Evolutionary conservation across 768 basidiomycete genomes (phyloP).

Genomic region (Pulveroboletus ravenelii): DNA sequence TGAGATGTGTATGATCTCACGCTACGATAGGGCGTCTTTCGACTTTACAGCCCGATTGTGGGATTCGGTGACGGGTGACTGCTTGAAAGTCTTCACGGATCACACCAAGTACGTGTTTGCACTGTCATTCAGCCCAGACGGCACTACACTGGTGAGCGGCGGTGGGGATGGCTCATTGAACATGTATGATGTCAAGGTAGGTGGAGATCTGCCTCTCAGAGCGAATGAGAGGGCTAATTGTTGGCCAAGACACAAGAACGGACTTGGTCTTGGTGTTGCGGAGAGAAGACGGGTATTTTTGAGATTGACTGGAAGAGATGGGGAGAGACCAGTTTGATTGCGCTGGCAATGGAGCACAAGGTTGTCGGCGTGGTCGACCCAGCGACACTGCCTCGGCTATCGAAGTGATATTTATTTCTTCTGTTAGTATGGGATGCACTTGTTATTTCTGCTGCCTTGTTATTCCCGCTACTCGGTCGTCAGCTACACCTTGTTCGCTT

Average conservation of each 20-base stretch:
- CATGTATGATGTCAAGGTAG: slow-evolving; percentile 65
- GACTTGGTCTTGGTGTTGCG: slow-evolving; percentile 62
- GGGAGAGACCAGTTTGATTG: slow-evolving; percentile 53
- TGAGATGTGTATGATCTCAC: slow-evolving; percentile 1
- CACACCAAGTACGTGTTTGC: slow-evolving; percentile 72
- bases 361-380: slow-evolving; percentile 67
- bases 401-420: slow-evolving; percentile 10
- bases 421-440: neutral
- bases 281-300: slow-evolving; percentile 62
- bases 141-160: slow-evolving; percentile 68
- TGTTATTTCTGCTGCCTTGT: too few species aligned
- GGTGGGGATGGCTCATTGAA: slow-evolving; percentile 74
- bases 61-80: slow-evolving; percentile 76
- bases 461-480: too few species aligned
- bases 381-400: slow-evolving; percentile 29
- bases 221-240: slow-evolving; percentile 4
- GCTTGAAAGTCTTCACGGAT: slow-evolving; percentile 65
- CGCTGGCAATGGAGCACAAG: slow-evolving; percentile 63
- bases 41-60: slow-evolving; percentile 78
- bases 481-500: too few species aligned
- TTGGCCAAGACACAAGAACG: slow-evolving; percentile 40
- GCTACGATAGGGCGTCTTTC: slow-evolving; percentile 59
- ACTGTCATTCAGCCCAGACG: slow-evolving; percentile 70
- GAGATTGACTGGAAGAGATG: slow-evolving; percentile 72
- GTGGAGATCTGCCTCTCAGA: slow-evolving; percentile 31